phyloP scores from a whole-genome alignment of 352 stramenopile species.

The Detonula confervacea region DNA sequence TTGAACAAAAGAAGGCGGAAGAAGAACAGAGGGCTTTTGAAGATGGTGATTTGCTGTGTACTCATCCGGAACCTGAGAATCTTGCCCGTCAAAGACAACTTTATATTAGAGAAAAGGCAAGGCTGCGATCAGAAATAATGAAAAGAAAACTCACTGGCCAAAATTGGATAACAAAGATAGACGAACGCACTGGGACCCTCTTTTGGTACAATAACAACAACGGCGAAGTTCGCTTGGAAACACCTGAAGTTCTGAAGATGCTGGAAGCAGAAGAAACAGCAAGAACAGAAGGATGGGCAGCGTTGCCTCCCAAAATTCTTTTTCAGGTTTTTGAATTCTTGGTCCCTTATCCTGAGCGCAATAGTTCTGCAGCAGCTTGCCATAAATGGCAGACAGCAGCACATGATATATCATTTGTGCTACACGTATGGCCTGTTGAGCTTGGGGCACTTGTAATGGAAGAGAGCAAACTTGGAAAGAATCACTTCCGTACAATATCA shows the following conservation, averaged over 20 bases:
- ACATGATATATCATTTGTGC: slow-evolving; percentile 77
- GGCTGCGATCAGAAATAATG: slow-evolving; percentile 79
- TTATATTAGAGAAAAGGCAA: slow-evolving; percentile 83
- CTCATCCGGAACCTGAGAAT: slow-evolving; percentile 67
- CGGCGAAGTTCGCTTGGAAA: slow-evolving; percentile 93
- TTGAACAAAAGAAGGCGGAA: slow-evolving; percentile 79
- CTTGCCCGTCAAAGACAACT: slow-evolving; percentile 82
- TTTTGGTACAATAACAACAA: slow-evolving; percentile 95
- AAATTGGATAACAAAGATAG: slow-evolving; percentile 76
- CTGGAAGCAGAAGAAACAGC: slow-evolving; percentile 89
- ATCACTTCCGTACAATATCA: slow-evolving; percentile 81
- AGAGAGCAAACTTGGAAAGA: slow-evolving; percentile 74
- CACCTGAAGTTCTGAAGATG: slow-evolving; percentile 88
- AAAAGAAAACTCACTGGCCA: slow-evolving; percentile 80
- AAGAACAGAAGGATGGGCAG: slow-evolving; percentile 84
- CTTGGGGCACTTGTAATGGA: slow-evolving; percentile 76
- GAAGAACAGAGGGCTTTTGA: slow-evolving; percentile 84
- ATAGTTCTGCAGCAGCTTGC: slow-evolving; percentile 69
- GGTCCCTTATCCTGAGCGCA: slow-evolving; percentile 80
- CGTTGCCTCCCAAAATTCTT: slow-evolving; percentile 86
- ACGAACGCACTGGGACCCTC: slow-evolving; percentile 68
- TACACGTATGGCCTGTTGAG: slow-evolving; percentile 83
- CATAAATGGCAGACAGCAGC: slow-evolving; percentile 77
- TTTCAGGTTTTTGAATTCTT: slow-evolving; percentile 90
- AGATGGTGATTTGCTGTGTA: slow-evolving; percentile 83